Conservation (phyloP, 2,329 filamentous ascomycete genomes). For the Dothistroma pini region DNA sequence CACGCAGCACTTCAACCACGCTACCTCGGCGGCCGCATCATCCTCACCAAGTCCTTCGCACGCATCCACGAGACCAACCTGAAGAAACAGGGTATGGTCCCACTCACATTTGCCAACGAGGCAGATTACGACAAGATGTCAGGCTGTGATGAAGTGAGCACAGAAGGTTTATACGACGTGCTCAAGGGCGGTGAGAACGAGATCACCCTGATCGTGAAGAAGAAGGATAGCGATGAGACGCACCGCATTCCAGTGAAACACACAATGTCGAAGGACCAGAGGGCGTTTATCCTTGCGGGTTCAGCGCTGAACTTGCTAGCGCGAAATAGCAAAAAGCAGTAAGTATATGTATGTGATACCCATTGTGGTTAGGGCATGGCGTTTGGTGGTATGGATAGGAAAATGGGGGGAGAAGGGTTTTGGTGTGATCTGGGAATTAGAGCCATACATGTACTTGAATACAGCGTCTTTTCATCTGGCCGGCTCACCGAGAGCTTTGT, state of each 20-base stretch:
- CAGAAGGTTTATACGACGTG: constrained; percentile 79
- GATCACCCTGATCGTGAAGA: constrained; percentile 59
- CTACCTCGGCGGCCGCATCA: constrained; percentile 82
- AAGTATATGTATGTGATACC: constrained; percentile 1
- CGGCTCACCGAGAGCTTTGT: background rate
- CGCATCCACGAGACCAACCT: constrained; percentile 94
- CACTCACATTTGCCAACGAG: constrained; percentile 84
- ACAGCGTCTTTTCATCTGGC: background rate
- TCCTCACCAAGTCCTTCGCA: constrained; percentile 82
- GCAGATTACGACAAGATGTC: constrained; percentile 79
- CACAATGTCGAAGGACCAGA: constrained; percentile 84
- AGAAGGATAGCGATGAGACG: constrained; percentile 55
- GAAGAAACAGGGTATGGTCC: constrained; percentile 96
- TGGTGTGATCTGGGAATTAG: background rate
- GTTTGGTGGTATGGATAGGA: background rate
- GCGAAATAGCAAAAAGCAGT: constrained; percentile 46
- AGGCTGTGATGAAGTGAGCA: constrained; percentile 78
- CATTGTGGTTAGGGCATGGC: background rate
- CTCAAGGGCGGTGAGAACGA: constrained; percentile 74
- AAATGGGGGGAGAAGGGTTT: background rate
- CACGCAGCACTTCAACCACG: constrained; percentile 86
- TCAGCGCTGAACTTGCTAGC: constrained; percentile 90
- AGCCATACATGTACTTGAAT: background rate
- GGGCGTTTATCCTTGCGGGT: constrained; percentile 85
- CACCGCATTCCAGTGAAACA: constrained; percentile 75